These are phyloP conservation scores for Fragaria nilgerrensis DNA, from an alignment of 306 rosid genomes.

Conservation along the genomic window DNA sequence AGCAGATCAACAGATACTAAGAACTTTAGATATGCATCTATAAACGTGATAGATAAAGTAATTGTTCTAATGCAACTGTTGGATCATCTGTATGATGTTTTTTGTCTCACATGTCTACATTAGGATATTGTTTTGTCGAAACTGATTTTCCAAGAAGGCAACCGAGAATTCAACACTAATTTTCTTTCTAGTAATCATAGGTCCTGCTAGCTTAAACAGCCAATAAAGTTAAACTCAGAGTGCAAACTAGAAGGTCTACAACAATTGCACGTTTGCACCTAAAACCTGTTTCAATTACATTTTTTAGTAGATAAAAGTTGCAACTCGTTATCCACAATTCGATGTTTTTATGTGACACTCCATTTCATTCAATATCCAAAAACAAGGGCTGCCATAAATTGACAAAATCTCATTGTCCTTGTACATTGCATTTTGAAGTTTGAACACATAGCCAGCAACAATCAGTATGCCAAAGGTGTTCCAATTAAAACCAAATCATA, in stretches of 20 bases:
- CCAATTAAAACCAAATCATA: neutral
- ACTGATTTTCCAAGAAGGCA: neutral
- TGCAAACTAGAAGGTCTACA: neutral
- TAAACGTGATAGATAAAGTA: neutral
- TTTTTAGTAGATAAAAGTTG: neutral
- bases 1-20: neutral
- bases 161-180: neutral
- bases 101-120: neutral
- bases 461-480: neutral
- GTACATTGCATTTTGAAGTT: neutral
- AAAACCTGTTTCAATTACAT: neutral
- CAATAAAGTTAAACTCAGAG: neutral
- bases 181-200: neutral
- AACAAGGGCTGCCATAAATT: neutral
- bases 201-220: neutral
- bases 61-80: neutral
- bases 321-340: neutral
- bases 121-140: neutral
- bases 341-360: neutral
- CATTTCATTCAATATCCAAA: neutral
- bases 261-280: neutral
- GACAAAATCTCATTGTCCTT: neutral
- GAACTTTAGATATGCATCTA: neutral
- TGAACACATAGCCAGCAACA: neutral
- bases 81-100: neutral